A percentile compares a stretch with the other conserved stretches of the same genome.
Conservation (phyloP, 345 rosid genomes). For the Cardamine chenopodiifolia region DNA sequence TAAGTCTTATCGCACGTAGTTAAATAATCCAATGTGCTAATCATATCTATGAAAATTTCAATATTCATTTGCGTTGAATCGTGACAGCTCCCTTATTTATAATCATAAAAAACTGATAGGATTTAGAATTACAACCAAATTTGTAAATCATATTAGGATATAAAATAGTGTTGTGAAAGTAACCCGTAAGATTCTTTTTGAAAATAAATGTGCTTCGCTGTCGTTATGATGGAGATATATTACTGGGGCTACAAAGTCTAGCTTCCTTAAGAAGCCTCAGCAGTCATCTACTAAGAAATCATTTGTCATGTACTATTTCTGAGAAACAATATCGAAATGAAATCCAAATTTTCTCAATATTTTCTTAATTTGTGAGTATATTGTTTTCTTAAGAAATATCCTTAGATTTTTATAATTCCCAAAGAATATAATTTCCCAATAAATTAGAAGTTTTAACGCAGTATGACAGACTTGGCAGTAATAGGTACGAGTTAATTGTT, state of each 20-base stretch:
- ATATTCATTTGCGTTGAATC: neutral
- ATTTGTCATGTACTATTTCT: neutral
- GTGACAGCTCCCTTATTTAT: neutral
- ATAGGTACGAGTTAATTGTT: neutral
- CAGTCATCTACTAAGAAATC: neutral
- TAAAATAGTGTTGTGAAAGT: neutral
- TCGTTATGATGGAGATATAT: neutral
- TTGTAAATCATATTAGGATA: neutral
- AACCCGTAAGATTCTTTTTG: constrained; percentile 10
- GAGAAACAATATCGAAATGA: neutral
- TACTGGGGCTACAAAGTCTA: neutral
- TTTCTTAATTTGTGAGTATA: neutral
- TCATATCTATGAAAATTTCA: neutral
- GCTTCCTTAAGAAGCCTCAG: constrained; percentile 3
- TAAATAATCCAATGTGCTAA: neutral
- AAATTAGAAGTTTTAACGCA: neutral
- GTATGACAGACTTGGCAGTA: neutral
- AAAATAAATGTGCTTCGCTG: constrained; percentile 24
- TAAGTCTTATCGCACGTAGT: neutral
- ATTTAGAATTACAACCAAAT: neutral
- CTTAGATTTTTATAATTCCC: neutral
- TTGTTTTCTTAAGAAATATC: neutral
- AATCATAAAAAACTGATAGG: neutral
- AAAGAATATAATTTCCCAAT: neutral
- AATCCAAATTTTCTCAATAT: neutral